Evolutionary conservation across 2,329 filamentous ascomycete species (phyloP), one percentile per base, ranked within the genome.

Genomic region (Xylariomycetidae sp.): DNA sequence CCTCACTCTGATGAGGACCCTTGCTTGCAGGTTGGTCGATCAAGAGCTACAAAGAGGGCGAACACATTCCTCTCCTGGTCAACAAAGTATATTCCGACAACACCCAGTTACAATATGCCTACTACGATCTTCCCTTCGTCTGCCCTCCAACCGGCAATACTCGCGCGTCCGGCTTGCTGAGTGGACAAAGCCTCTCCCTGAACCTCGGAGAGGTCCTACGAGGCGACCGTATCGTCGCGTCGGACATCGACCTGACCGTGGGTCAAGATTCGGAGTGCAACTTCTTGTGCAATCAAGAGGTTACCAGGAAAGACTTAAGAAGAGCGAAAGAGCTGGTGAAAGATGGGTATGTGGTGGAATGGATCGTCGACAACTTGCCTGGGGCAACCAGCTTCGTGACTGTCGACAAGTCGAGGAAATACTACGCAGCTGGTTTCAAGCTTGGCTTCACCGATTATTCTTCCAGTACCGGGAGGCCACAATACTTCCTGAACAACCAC

Each of bases 81-180:
- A 94, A 94, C 66, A 94, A 94, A 59, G 80, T 89, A 49, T 93
- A 89, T 60, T 93, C 86, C 35, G 87, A 93, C 61, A 80, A 85
- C 50, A 92, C 85, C 6, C 82, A 92, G 57, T 67, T 94, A n/a
- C 86, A 93, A 58, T 93, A 88, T 74, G 86, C 86, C 47, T 94
- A 90, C 65, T 85, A 82, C 57, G 84, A 92, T 49, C 77, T 93
- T 1, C 86, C 87, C 6, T 94, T 93, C 57, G 83, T 90, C 34
- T 93, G 86, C 53, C 83, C 84, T 9, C 82, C 85, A 1, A 84
- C 79, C 7, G 84, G 84, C 31, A 70, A 75, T 41, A 70, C 76
- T 46, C 69, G 73, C 32, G 82, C 80, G 23, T 77, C 76, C 5
- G 76, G 78, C 13, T 71, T 89, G 37, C 72, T 85, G 34, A 85